Conservation (phyloP, 2,329 filamentous ascomycete genomes). For the Amauroascus verrucosus region DNA sequence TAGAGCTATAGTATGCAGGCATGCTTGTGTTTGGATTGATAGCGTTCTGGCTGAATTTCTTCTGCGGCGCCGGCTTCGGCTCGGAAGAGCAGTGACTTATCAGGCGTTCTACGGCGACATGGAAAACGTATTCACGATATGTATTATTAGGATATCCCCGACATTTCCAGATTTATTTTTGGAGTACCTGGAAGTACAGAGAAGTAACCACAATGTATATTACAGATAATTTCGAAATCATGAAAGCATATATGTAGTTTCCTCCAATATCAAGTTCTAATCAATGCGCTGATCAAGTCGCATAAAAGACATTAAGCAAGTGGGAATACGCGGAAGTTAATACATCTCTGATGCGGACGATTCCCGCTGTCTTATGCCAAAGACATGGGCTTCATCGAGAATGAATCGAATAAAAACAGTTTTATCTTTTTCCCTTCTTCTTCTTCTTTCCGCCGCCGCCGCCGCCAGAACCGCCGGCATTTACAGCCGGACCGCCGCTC, state of each 20-base stretch:
- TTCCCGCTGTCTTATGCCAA: neutral
- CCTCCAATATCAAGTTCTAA: neutral
- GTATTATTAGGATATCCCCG: neutral
- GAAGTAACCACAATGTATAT: neutral
- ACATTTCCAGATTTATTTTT: neutral
- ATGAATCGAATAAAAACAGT: conserved; percentile 10
- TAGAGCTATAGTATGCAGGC: neutral
- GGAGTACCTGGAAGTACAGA: neutral
- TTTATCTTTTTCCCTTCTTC: conserved; percentile 40
- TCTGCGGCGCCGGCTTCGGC: neutral
- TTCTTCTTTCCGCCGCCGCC: conserved; percentile 35
- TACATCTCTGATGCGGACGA: neutral
- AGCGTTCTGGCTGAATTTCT: neutral
- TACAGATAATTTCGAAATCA: neutral
- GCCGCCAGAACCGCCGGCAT: conserved; percentile 20
- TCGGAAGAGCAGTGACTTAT: neutral
- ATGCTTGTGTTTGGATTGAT: neutral
- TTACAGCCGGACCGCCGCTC: conserved; percentile 39
- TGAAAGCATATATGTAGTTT: neutral
- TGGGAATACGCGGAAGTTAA: neutral
- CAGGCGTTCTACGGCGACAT: neutral
- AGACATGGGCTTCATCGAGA: neutral
- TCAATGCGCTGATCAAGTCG: neutral
- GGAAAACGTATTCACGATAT: neutral
- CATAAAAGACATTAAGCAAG: neutral